Evolutionary conservation across 2,329 filamentous ascomycete species (phyloP).

Genomic region (Fusarium sororula): DNA sequence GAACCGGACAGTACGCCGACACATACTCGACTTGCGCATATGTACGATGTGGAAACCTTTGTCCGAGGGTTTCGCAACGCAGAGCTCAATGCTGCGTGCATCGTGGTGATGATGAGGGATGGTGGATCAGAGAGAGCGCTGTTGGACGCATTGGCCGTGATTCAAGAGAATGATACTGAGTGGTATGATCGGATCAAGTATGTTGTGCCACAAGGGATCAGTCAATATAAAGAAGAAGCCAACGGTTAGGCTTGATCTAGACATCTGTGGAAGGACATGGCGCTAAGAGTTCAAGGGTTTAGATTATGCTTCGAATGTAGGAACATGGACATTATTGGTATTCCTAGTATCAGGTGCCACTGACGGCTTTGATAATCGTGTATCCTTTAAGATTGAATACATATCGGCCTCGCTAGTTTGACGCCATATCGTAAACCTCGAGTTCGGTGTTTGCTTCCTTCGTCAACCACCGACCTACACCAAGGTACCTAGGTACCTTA

Average conservation of each 20-base stretch:
- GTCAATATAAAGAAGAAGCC: slow-evolving; percentile 11
- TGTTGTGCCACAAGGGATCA: slow-evolving; percentile 30
- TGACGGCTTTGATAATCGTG: not conserved
- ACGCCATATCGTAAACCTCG: not conserved
- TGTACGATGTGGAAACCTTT: slow-evolving; percentile 35
- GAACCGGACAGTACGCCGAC: slow-evolving; percentile 33
- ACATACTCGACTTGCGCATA: slow-evolving; percentile 32
- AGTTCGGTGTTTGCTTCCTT: not conserved
- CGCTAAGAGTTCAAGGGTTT: not conserved
- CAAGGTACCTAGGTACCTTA: not conserved
- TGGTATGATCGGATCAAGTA: slow-evolving; percentile 32
- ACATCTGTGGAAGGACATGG: not conserved
- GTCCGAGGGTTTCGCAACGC: slow-evolving; percentile 32
- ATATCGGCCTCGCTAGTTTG: not conserved
- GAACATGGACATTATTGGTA: not conserved
- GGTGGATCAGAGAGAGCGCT: slow-evolving; percentile 29
- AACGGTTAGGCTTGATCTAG: not conserved
- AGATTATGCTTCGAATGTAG: not conserved
- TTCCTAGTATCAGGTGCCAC: not conserved
- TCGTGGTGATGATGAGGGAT: slow-evolving; percentile 34
- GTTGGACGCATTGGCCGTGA: slow-evolving; percentile 31
- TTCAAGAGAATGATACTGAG: slow-evolving; percentile 24
- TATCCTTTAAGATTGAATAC: not conserved
- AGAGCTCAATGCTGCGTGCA: slow-evolving; percentile 29
- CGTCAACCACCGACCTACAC: not conserved